Percentiles rank a stretch among this genome's conserved stretches.
phyloP scores from a whole-genome alignment of 2,329 filamentous ascomycete genomes.

The Akanthomyces lecanii region DNA sequence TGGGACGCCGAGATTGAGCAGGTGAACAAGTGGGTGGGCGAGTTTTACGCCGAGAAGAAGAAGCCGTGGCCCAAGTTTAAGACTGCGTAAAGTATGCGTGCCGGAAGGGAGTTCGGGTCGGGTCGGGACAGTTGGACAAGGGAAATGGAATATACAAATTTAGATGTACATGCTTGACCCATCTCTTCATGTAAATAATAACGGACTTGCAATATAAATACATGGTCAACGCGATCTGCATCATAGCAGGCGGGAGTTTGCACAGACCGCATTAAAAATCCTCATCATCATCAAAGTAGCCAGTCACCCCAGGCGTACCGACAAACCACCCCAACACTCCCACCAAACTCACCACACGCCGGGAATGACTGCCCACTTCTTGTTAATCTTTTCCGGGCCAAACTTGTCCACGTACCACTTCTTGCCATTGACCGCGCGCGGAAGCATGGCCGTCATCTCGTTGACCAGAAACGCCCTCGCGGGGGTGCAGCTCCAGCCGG shows the following conservation, averaged over 20 bases:
- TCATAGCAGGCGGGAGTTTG: no score
- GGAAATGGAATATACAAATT: no score
- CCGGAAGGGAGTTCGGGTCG: no score
- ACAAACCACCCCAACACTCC: background rate
- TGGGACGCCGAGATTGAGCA: constrained; percentile 46
- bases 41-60: constrained; percentile 39
- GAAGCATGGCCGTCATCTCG: constrained; percentile 85
- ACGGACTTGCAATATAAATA: no score
- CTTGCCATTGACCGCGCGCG: constrained; percentile 74
- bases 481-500: constrained; percentile 63
- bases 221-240: no score
- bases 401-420: constrained; percentile 87
- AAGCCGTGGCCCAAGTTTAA: background rate
- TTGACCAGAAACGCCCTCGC: constrained; percentile 81
- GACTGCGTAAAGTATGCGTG: no score
- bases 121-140: background rate
- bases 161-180: background rate
- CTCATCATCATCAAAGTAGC: no score
- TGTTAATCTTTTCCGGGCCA: constrained; percentile 73
- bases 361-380: constrained; percentile 66
- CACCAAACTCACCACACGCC: constrained; percentile 40
- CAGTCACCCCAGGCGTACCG: no score
- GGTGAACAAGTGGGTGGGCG: constrained; percentile 58
- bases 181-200: background rate
- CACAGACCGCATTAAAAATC: no score